These are phyloP conservation scores for Solanum microdontum DNA, from an alignment of 257 asterid genomes.

Conservation along the genomic window DNA sequence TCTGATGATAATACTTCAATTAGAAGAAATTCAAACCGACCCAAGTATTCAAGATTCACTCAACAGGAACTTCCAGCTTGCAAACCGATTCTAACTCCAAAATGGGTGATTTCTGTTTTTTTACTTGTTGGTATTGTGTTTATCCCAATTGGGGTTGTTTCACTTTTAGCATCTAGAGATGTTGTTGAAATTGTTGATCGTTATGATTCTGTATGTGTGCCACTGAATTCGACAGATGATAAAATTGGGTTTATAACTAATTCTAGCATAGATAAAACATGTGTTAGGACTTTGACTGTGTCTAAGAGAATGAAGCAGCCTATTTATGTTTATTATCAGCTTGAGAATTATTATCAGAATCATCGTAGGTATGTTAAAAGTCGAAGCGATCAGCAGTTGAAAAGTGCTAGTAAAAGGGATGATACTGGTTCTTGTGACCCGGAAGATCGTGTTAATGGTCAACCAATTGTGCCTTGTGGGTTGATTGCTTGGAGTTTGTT, in stretches of 20 bases:
- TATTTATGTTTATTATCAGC: conserved; percentile 50
- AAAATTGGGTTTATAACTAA: conserved; percentile 17
- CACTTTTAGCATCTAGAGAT: conserved; percentile 59
- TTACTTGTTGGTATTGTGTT: conserved; percentile 64
- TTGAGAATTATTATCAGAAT: conserved; percentile 54
- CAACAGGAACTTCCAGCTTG: conserved; percentile 99
- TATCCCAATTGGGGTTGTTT: conserved; percentile 82
- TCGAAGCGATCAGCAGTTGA: conserved; percentile 88
- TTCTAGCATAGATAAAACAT: conserved; percentile 24
- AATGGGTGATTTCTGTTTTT: conserved; percentile 91
- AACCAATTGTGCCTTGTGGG: conserved; percentile 90
- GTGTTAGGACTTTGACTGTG: conserved; percentile 30
- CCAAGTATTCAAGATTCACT: conserved; percentile 95
- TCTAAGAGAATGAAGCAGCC: conserved; percentile 38
- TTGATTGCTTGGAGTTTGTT: conserved; percentile 98
- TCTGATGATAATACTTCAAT: conserved; percentile 58
- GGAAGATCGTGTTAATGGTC: conserved; percentile 37
- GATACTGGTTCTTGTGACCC: conserved; percentile 60
- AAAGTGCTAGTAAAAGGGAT: conserved; percentile 18
- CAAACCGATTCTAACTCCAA: conserved; percentile 94
- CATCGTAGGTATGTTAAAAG: conserved; percentile 94
- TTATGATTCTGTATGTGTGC: conserved; percentile 42
- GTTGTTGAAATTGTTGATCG: conserved; percentile 56
- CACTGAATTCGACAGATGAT: conserved; percentile 16
- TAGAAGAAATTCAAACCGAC: conserved; percentile 76